Percentiles rank a stretch among this genome's conserved stretches.
phyloP scores from a whole-genome alignment of 208 protist genomes.

The Endotrypanum monterogeii region DNA sequence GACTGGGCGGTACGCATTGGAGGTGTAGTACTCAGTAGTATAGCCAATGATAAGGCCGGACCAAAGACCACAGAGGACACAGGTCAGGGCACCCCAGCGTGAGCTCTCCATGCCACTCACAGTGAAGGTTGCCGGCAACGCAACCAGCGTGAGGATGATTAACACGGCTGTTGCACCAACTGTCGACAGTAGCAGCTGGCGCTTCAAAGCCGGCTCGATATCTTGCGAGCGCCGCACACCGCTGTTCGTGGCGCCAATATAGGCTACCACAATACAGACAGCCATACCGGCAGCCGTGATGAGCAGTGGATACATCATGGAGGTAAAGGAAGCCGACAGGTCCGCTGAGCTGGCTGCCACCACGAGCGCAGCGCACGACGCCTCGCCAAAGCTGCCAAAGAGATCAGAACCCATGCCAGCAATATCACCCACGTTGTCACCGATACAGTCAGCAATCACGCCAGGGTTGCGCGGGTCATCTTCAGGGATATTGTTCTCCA shows the following conservation, averaged over 20 bases:
- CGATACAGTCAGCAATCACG: constrained; percentile 96
- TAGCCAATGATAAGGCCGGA: constrained; percentile 90
- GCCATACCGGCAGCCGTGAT: constrained; percentile 81
- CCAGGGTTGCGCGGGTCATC: constrained; percentile 97
- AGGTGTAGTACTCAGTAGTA: constrained; percentile 94
- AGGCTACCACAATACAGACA: constrained; percentile 75
- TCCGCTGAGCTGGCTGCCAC: constrained; percentile 69
- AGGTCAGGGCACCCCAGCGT: constrained; percentile 68
- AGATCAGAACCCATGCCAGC: constrained; percentile 96
- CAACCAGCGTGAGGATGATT: constrained; percentile 57
- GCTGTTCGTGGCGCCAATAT: constrained; percentile 58
- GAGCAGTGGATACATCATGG: constrained; percentile 90
- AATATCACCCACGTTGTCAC: constrained; percentile 96
- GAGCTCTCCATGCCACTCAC: constrained; percentile 36
- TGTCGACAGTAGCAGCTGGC: constrained; percentile 80
- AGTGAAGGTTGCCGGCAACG: constrained; percentile 62
- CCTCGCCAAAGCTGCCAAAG: constrained; percentile 95
- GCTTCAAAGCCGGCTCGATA: constrained; percentile 82
- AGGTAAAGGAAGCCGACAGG: constrained; percentile 65
- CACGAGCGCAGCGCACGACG: constrained; percentile 93
- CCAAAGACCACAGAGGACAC: constrained; percentile 84
- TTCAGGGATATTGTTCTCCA: constrained; percentile 96
- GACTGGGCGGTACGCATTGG: constrained; percentile 83
- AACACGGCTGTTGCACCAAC: constrained; percentile 65
- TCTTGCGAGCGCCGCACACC: constrained; percentile 54